phyloP scores from a whole-genome alignment of 2,329 filamentous ascomycete species.

The Exophiala spinifera region DNA sequence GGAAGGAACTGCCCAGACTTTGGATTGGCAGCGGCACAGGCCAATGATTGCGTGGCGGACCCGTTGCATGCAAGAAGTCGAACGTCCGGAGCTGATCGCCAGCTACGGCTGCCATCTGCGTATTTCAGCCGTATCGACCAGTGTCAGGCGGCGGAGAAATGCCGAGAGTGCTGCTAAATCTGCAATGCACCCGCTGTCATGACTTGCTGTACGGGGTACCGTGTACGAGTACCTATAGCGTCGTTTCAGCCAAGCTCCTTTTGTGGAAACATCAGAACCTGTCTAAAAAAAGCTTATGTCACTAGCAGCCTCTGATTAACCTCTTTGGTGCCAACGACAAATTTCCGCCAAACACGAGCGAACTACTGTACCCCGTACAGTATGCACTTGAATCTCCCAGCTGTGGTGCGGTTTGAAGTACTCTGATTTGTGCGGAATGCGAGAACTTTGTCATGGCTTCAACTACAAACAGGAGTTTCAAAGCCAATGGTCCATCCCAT shows the following conservation, averaged over 20 bases:
- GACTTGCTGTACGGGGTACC: too few species aligned
- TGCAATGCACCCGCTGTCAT: too few species aligned
- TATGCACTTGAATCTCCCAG: too few species aligned
- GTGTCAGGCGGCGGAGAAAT: background rate
- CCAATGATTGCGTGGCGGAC: background rate
- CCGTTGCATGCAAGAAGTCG: background rate
- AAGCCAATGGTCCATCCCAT: slow-evolving; percentile 67
- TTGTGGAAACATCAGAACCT: too few species aligned
- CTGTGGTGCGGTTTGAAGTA: too few species aligned
- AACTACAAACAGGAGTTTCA: slow-evolving; percentile 16
- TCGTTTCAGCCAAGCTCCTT: too few species aligned
- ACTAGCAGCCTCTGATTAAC: too few species aligned
- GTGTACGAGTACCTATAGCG: too few species aligned
- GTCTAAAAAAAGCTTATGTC: too few species aligned
- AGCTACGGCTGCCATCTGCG: background rate
- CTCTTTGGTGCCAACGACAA: background rate
- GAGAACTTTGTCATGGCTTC: background rate
- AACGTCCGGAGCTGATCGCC: background rate
- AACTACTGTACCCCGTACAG: too few species aligned
- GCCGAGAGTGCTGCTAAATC: background rate
- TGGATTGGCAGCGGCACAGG: background rate
- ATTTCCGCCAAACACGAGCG: background rate
- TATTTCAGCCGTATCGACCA: background rate
- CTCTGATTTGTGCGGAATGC: background rate
- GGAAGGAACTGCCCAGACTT: background rate